Evolutionary conservation across 2,329 filamentous ascomycete genomes (phyloP).

Genomic region (Nigrospora sphaerica): DNA sequence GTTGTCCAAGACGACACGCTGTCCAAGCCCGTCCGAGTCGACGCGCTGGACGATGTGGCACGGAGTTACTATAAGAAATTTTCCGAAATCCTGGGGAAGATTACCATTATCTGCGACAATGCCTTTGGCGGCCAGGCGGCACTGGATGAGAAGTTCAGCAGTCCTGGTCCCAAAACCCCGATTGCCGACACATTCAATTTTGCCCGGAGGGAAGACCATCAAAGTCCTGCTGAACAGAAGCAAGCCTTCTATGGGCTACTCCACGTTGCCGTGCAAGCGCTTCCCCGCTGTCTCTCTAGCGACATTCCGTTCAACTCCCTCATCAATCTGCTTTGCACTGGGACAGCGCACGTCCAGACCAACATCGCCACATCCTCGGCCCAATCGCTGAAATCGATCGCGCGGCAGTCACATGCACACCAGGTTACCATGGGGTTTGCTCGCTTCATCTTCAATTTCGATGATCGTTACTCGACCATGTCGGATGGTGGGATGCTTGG

Average conservation of each 20-base stretch:
- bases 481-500: conserved; percentile 96
- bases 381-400: conserved; percentile 90
- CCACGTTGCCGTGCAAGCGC: conserved; percentile 88
- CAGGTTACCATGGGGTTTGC: conserved; percentile 96
- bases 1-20: conserved; percentile 52
- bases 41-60: conserved; percentile 64
- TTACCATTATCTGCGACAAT: conserved; percentile 93
- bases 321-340: conserved; percentile 91
- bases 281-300: conserved; percentile 86
- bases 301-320: conserved; percentile 90
- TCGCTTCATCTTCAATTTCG: conserved; percentile 97
- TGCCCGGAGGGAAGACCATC: conserved; percentile 70
- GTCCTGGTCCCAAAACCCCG: conserved; percentile 84
- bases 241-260: conserved; percentile 94
- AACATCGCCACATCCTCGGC: conserved; percentile 91
- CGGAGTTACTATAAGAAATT: conserved; percentile 85
- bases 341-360: conserved; percentile 87
- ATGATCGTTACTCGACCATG: conserved; percentile 95
- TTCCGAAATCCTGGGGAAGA: conserved; percentile 90
- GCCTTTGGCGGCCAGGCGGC: conserved; percentile 94
- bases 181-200: conserved; percentile 94
- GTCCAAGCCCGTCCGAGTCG: conserved; percentile 56
- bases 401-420: conserved; percentile 85
- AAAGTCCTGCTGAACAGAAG: conserved; percentile 69
- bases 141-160: conserved; percentile 88